Evolutionary conservation across 2,329 filamentous ascomycete species (phyloP), one percentile per base, ranked within the genome.

Genomic region (Pseudodiploospora longispora): DNA sequence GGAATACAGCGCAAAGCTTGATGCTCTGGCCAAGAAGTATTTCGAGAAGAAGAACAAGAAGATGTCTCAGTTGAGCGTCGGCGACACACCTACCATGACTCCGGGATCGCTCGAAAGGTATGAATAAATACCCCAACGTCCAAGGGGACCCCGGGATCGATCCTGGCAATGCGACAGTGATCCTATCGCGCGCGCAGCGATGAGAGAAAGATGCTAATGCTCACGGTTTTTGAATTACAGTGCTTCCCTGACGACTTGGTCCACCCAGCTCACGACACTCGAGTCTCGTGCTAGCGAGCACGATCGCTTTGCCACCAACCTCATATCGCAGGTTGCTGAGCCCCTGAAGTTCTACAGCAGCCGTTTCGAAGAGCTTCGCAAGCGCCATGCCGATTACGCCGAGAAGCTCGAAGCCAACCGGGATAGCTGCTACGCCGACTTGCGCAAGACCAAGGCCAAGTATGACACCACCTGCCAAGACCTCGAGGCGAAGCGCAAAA

Each of bases 21-120:
- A 80, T 55, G 82, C 81, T 3, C 72, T 98, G 41, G 93, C 91
- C 44, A 95, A 93, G 72, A 96, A 93, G 64, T 97, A 96, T 71
- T 93, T 88, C 60, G 94, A 98, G 59, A 94, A 94, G 73, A 98
- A 97, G 73, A 82, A 87, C 38, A 89, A 83, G 67, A 96, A 93
- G 70, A 84, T 85, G 36, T 85, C 88, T 54, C 83, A 76, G 57
- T 66, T 98, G 55, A 96, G 90, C 61, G 93, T 97, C 42, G 93
- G 93, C 58, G 93, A 98, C 58, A 93, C 83, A 27, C 93, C 93
- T 33, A 80, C 81, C 47, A 85, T 97, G 75, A 97, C 93, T 3
- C 93, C 93, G 1, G 93, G 94, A 2, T 97, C 91, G 31, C 78
- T 98, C 42, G 93, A 98, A 66, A 94, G 82, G 82, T 84, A 66